Conservation (phyloP, 2,329 filamentous ascomycete genomes). For the Colletotrichum tabaci region DNA sequence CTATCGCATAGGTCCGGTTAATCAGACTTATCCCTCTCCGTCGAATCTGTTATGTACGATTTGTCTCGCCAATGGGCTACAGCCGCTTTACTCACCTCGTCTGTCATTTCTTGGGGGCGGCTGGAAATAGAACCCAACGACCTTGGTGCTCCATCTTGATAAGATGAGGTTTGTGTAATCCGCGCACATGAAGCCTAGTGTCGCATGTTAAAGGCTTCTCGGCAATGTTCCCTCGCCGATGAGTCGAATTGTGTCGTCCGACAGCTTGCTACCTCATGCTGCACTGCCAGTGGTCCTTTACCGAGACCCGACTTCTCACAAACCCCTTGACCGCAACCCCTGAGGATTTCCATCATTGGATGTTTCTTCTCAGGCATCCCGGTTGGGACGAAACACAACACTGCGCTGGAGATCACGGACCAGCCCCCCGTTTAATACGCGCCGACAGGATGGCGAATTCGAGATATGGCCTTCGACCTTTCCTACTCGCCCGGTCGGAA, state of each 20-base stretch:
- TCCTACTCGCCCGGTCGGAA: too few species aligned
- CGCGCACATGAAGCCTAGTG: neutral
- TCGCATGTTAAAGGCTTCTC: neutral
- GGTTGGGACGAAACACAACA: constrained; percentile 9
- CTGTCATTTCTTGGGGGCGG: too few species aligned
- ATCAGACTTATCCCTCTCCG: neutral
- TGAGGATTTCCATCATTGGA: neutral
- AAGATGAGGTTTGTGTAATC: neutral
- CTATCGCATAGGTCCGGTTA: neutral
- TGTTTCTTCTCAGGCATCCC: neutral
- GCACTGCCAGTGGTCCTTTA: neutral
- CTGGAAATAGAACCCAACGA: neutral
- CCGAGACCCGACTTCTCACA: neutral
- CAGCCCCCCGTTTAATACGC: neutral
- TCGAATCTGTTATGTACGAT: neutral
- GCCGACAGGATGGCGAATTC: neutral
- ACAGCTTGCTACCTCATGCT: neutral
- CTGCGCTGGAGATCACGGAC: neutral
- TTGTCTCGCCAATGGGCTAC: neutral
- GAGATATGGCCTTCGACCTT: neutral
- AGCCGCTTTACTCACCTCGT: neutral
- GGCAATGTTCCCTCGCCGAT: neutral
- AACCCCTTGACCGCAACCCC: neutral
- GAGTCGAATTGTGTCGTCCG: neutral
- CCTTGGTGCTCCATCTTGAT: neutral